Percentiles rank a stretch among this genome's conserved stretches.
phyloP scores from a whole-genome alignment of 352 stramenopile genomes.

The Globisporangium camurandrum region DNA sequence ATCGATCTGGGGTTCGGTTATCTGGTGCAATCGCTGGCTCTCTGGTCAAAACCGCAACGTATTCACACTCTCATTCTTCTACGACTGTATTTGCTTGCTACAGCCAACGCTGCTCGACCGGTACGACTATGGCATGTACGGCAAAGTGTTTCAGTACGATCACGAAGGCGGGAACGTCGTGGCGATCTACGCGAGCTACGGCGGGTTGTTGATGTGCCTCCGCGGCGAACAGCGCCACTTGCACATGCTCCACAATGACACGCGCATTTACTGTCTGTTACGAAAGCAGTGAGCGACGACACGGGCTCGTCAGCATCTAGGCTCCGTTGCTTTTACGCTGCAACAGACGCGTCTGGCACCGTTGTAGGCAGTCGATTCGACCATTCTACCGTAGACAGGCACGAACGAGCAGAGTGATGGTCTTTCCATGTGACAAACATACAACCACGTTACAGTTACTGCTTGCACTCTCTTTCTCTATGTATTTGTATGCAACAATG shows the following conservation, averaged over 20 bases:
- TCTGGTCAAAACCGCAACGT: constrained; percentile 1
- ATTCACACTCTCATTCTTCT: not conserved
- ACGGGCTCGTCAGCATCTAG: too few species aligned
- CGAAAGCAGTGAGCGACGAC: constrained; percentile 80
- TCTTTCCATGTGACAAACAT: too few species aligned
- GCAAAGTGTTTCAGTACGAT: constrained; percentile 96
- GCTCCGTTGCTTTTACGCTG: too few species aligned
- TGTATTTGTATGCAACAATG: too few species aligned
- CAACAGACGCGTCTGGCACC: too few species aligned
- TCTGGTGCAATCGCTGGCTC: not conserved
- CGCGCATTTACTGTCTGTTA: constrained; percentile 91
- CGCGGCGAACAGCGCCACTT: constrained; percentile 95
- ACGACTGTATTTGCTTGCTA: not conserved
- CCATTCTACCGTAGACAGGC: too few species aligned
- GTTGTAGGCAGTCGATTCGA: too few species aligned
- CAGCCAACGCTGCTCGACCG: constrained; percentile 91
- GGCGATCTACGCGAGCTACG: constrained; percentile 94
- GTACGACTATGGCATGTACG: constrained; percentile 99
- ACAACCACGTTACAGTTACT: not conserved
- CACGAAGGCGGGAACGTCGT: constrained; percentile 92
- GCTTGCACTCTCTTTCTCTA: too few species aligned
- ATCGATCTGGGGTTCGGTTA: not conserved
- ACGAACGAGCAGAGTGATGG: too few species aligned
- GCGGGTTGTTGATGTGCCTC: constrained; percentile 96
- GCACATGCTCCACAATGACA: constrained; percentile 96